These are phyloP conservation scores for Fraxinus angustifolia DNA, from an alignment of 305 asterid species.

Conservation along the genomic window DNA sequence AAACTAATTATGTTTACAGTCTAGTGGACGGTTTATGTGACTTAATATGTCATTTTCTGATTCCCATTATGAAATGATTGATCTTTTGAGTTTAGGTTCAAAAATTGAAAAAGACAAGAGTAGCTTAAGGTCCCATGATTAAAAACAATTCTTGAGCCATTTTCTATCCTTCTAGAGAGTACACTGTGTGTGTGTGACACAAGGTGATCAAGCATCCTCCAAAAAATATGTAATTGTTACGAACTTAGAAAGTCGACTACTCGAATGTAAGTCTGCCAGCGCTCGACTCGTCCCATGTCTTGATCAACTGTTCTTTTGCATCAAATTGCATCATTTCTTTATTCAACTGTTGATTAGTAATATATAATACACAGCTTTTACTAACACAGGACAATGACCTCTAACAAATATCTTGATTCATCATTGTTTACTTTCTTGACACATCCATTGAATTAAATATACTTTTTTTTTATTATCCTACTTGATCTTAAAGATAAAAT, in stretches of 20 bases:
- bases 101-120: constrained; percentile 18
- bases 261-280: background rate
- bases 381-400: constrained; percentile 25
- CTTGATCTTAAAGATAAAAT: background rate
- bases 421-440: background rate
- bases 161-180: constrained; percentile 1
- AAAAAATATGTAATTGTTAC: background rate
- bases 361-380: constrained; percentile 21
- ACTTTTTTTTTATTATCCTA: background rate
- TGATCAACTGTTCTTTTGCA: background rate
- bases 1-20: background rate
- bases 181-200: constrained; percentile 22
- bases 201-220: too few species aligned
- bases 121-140: constrained; percentile 9
- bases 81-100: constrained; percentile 9
- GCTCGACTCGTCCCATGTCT: background rate
- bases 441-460: background rate
- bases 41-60: constrained; percentile 12
- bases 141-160: constrained; percentile 20
- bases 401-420: constrained; percentile 8
- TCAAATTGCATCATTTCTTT: background rate
- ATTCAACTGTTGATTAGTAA: background rate
- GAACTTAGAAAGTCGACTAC: background rate
- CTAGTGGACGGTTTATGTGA: background rate
- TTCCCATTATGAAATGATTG: constrained; percentile 12